Percentiles rank a stretch among this genome's conserved stretches.
These are phyloP conservation scores for Diaporthe sp. DNA, from an alignment of 2,329 filamentous ascomycete genomes.

Conservation along the genomic window DNA sequence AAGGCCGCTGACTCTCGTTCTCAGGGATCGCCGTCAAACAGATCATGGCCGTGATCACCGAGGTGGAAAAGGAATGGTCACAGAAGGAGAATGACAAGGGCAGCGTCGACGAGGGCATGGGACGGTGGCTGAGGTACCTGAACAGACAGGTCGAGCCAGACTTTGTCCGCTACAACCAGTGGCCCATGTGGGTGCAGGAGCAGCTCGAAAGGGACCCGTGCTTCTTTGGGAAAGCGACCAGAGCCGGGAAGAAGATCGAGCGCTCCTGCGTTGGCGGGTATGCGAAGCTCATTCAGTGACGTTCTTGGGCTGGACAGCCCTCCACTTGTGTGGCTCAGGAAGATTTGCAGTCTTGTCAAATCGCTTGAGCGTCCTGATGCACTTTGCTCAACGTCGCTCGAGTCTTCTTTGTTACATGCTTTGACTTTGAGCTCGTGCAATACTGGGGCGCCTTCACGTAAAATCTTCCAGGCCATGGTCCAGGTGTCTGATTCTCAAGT, in stretches of 20 bases:
- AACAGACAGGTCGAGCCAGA: slow-evolving; percentile 58
- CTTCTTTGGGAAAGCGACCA: slow-evolving; percentile 54
- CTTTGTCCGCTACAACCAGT: slow-evolving; percentile 59
- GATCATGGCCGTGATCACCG: slow-evolving; percentile 62
- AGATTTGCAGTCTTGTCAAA: not conserved
- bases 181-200: slow-evolving; percentile 65
- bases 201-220: slow-evolving; percentile 57
- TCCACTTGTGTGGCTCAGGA: not conserved
- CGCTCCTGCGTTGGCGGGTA: slow-evolving; percentile 2
- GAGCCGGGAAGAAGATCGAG: slow-evolving; percentile 3
- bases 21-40: slow-evolving; percentile 59
- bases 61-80: slow-evolving; percentile 48
- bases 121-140: slow-evolving; percentile 61
- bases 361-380: not conserved
- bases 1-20: not conserved
- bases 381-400: not conserved
- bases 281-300: slow-evolving; percentile 12
- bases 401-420: not conserved
- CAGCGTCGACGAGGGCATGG: slow-evolving; percentile 54
- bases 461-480: not conserved
- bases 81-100: slow-evolving; percentile 41
- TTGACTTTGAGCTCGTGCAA: not conserved
- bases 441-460: not conserved
- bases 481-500: not conserved
- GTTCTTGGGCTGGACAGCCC: not conserved